Conservation (phyloP, 352 stramenopile species). For the Globisporangium nodosum region DNA sequence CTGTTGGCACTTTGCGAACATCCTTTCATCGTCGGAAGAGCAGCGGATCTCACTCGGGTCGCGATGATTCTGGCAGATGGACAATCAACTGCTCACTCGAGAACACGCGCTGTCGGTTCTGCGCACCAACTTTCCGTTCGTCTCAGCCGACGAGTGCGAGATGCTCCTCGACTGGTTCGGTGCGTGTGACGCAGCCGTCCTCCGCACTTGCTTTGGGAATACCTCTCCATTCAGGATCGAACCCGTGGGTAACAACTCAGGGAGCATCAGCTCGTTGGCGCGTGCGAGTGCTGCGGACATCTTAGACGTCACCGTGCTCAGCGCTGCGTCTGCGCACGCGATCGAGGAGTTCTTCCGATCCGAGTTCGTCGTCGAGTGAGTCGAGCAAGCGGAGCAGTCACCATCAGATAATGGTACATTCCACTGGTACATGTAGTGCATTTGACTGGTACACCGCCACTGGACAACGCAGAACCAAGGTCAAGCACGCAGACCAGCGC, state of each 20-base stretch:
- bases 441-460: neutral
- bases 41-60: neutral
- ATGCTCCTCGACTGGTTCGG: constrained; percentile 79
- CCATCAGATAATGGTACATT: constrained; percentile 2
- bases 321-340: constrained; percentile 40
- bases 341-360: constrained; percentile 70
- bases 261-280: constrained; percentile 41
- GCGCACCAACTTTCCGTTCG: constrained; percentile 48
- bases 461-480: too few species aligned
- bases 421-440: neutral
- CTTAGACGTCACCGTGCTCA: constrained; percentile 59
- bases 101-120: constrained; percentile 41
- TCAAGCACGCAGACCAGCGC: too few species aligned
- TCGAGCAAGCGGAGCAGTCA: neutral
- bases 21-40: neutral
- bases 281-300: constrained; percentile 45
- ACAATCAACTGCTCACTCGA: constrained; percentile 33
- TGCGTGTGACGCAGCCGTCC: constrained; percentile 9
- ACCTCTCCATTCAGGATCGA: neutral
- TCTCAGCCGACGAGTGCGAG: constrained; percentile 57
- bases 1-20: neutral
- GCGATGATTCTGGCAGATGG: constrained; percentile 25
- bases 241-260: constrained; percentile 13
- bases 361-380: constrained; percentile 55
- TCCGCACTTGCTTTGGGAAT: too few species aligned